phyloP scores from a whole-genome alignment of 257 asterid genomes.

The Solanum gandarillasii region DNA sequence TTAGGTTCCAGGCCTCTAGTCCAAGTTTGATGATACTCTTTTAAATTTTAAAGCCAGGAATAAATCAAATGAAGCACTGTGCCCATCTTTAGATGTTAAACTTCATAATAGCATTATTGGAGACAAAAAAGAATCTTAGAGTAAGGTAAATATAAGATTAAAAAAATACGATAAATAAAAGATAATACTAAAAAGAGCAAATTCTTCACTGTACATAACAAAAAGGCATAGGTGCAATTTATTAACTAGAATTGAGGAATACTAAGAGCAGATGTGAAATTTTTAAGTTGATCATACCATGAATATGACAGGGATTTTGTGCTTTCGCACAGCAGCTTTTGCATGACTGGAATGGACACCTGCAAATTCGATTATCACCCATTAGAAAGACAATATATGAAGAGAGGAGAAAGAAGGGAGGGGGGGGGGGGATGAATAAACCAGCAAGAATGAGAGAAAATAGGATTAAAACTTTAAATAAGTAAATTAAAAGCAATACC shows the following conservation, averaged over 20 bases:
- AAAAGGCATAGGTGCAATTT: neutral
- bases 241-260: neutral
- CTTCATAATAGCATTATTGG: neutral
- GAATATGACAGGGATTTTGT: constrained; percentile 95
- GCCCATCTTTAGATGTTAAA: neutral
- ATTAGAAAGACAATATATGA: neutral
- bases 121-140: neutral
- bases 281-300: constrained; percentile 32
- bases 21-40: neutral
- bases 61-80: neutral
- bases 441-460: neutral
- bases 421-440: neutral
- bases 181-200: neutral
- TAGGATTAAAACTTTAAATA: neutral
- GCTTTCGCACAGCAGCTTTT: constrained; percentile 92
- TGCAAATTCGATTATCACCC: constrained; percentile 20
- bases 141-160: neutral
- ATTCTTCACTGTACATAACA: neutral
- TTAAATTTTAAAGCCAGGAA: neutral
- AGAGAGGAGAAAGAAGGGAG: neutral
- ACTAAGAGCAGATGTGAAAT: neutral
- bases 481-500: neutral
- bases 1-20: neutral
- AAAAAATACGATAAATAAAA: neutral
- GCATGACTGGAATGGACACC: constrained; percentile 97